Evolutionary conservation across 352 stramenopile genomes (phyloP).

Genomic region (Halophytophthora batemanensis): DNA sequence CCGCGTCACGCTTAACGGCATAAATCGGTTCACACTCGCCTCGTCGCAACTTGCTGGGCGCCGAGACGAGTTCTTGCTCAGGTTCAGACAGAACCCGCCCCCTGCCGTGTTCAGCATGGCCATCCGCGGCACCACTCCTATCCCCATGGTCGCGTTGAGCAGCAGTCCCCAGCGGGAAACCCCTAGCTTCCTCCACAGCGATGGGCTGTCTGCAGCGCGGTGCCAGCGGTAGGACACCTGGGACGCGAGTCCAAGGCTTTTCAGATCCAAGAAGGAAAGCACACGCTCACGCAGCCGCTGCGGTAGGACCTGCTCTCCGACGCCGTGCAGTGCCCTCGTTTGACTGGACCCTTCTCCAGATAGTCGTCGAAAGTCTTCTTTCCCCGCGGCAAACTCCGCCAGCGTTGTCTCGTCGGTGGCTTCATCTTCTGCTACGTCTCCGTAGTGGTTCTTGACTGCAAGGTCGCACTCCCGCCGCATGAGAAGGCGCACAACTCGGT

Average conservation of each 20-base stretch:
- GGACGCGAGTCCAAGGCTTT: slow-evolving; percentile 50
- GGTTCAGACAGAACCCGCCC: slow-evolving; percentile 16
- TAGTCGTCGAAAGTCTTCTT: slow-evolving; percentile 43
- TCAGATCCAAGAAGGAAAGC: slow-evolving; percentile 67
- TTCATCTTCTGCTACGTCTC: slow-evolving; percentile 70
- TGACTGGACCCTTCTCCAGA: slow-evolving; percentile 10
- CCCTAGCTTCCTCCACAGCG: slow-evolving; percentile 58
- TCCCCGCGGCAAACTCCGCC: slow-evolving; percentile 46
- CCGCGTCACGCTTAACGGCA: slow-evolving; percentile 13
- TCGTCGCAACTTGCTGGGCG: slow-evolving; percentile 36
- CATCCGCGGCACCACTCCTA: slow-evolving; percentile 43
- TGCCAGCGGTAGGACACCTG: slow-evolving; percentile 75
- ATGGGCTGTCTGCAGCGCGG: slow-evolving; percentile 55
- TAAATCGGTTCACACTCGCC: slow-evolving; percentile 7
- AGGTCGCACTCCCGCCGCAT: slow-evolving; percentile 65
- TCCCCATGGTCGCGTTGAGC: slow-evolving; percentile 55
- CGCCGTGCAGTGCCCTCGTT: background rate
- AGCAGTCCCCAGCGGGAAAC: slow-evolving; percentile 70
- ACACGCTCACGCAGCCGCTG: slow-evolving; percentile 54
- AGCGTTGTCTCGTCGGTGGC: slow-evolving; percentile 44
- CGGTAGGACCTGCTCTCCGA: slow-evolving; percentile 26
- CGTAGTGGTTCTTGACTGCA: slow-evolving; percentile 49
- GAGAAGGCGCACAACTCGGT: slow-evolving; percentile 57
- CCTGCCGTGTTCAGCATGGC: slow-evolving; percentile 20
- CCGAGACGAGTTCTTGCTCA: slow-evolving; percentile 10